Conservation (phyloP, 2,329 filamentous ascomycete species). For the Trichoderma sp. region DNA sequence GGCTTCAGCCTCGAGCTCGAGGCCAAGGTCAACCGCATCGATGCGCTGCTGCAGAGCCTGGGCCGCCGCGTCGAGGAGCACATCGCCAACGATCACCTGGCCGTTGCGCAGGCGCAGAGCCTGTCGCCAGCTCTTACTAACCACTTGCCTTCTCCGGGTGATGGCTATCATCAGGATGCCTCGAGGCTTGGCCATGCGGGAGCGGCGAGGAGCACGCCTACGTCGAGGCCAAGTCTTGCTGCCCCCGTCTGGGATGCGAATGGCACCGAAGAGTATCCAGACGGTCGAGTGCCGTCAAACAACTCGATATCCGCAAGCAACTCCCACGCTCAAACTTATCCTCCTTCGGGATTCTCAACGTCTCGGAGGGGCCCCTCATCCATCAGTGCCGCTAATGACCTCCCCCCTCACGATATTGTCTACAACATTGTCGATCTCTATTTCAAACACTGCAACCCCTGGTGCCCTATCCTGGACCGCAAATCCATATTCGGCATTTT, state of each 20-base stretch:
- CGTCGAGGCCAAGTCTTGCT: slow-evolving; percentile 14
- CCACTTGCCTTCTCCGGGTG: slow-evolving; percentile 42
- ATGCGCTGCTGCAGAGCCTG: slow-evolving; percentile 49
- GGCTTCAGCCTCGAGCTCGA: slow-evolving; percentile 66
- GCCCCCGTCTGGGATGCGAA: slow-evolving; percentile 23
- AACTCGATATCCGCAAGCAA: neutral
- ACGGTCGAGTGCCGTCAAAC: slow-evolving; percentile 7
- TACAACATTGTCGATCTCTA: slow-evolving; percentile 64
- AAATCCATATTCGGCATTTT: slow-evolving; percentile 48
- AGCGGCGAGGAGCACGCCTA: slow-evolving; percentile 26
- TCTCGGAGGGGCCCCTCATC: slow-evolving; percentile 35
- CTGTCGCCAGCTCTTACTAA: slow-evolving; percentile 43
- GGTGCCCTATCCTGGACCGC: slow-evolving; percentile 54
- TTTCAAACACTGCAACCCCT: slow-evolving; percentile 67
- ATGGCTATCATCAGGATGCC: slow-evolving; percentile 33
- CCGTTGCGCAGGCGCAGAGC: slow-evolving; percentile 31
- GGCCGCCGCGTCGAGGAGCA: slow-evolving; percentile 50
- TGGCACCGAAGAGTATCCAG: slow-evolving; percentile 7
- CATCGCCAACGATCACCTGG: slow-evolving; percentile 43
- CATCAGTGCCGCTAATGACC: slow-evolving; percentile 49
- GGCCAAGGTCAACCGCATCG: slow-evolving; percentile 57
- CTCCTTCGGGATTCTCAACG: slow-evolving; percentile 18
- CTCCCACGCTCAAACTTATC: slow-evolving; percentile 20
- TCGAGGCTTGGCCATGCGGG: slow-evolving; percentile 6
- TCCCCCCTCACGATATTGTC: slow-evolving; percentile 63